Evolutionary conservation across 148 eudicot genomes (phyloP).

Genomic region (Nepenthes mirabilis): DNA sequence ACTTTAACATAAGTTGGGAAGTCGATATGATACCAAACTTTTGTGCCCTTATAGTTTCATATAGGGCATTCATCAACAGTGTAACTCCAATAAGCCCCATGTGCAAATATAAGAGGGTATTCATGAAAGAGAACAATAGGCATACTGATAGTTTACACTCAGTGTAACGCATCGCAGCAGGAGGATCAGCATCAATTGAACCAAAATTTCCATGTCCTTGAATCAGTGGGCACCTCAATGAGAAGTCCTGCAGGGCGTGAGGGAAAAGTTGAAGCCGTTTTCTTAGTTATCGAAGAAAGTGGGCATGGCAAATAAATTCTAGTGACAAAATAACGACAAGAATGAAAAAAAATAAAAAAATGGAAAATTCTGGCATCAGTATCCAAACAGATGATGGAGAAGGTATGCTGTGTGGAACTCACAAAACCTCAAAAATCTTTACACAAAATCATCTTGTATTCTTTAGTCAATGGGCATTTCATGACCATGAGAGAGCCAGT

Average conservation of each 20-base stretch:
- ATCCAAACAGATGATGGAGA: too few species aligned
- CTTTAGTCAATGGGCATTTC: too few species aligned
- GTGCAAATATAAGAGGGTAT: not conserved
- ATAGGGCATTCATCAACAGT: not conserved
- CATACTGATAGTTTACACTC: constrained; percentile 94
- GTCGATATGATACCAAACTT: too few species aligned
- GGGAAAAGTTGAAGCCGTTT: not conserved
- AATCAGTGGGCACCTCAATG: constrained; percentile 79
- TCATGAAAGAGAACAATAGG: constrained; percentile 2
- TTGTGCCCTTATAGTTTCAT: not conserved
- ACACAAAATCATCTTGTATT: too few species aligned
- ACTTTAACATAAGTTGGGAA: too few species aligned
- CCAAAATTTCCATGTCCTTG: constrained; percentile 98
- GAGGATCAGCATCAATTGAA: constrained; percentile 93
- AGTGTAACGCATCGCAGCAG: constrained; percentile 99
- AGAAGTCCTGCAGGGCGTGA: constrained; percentile 56
- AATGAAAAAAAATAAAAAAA: too few species aligned
- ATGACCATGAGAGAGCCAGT: too few species aligned
- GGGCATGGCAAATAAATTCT: not conserved
- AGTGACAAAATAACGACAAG: too few species aligned
- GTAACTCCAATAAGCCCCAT: not conserved
- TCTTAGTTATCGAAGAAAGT: not conserved
- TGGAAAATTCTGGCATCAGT: too few species aligned
- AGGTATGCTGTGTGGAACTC: too few species aligned
- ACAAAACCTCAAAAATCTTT: too few species aligned